Base-by-base conservation (phyloP, 768 basidiomycete species). In the Tubosaeta brunneosetosa region DNA sequence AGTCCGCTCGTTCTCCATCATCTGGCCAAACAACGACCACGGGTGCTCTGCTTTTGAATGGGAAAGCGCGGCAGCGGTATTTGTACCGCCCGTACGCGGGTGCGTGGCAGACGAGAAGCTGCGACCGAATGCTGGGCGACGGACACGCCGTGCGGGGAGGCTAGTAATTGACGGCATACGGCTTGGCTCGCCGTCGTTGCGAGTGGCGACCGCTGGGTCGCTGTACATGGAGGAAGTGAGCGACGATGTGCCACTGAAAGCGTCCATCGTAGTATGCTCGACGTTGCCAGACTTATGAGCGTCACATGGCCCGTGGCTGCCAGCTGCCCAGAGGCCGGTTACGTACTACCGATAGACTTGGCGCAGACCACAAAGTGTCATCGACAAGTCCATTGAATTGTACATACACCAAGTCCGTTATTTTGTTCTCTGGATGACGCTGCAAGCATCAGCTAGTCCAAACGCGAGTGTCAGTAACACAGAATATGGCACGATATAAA, bases 391-490 rank as follows among this genome's bases (percentile, higher is more conserved):
- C 53, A 14, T 49, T 16, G 22, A 22, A 22, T 22, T 32, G 26
- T 61, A 94, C 71, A 74, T 94, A 94, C 56, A 93, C 84, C 64
- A 89, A 72, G 32, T 91, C 88, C 90, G 88, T 76, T 90, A 72
- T 87, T 88, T 78, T 34, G 69, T 91, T 88, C 55, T 81, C 82
- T 46, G 47, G 22, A 57, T 55, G 55, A 55, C 32, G 44, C 50
- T 53, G 25, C 45, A 36, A 31, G 26, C 42, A 42, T 50, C 16
- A 32, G 41, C 17, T 38, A n/a, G 62, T 61, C 55, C 54, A 34
- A 55, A 36, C 47, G 43, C n/a, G 13, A 27, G 32, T 46, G 31
- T 49, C 13, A 16, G 50, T 50, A 61, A 26, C 48, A 54, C 37
- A 47, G 53, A 44, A 43, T 56, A 55, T 58, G 55, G 44, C 58